Evolutionary conservation across 371 early-diverging fungal genomes (phyloP).

Genomic region (Capillidium rhysosporum): DNA sequence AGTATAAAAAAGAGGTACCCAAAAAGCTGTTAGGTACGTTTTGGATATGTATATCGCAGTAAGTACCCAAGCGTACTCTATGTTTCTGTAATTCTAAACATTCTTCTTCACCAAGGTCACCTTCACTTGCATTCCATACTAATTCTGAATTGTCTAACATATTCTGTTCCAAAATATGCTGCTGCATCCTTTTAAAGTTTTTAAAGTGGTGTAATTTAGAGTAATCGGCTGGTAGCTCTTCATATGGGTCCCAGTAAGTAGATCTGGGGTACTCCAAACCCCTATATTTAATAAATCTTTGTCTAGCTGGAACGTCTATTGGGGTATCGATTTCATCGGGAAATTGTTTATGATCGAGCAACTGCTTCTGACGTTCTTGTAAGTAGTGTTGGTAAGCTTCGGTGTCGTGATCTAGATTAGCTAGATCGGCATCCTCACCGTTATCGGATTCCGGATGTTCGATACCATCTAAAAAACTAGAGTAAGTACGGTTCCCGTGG

Average conservation of each 20-base stretch:
- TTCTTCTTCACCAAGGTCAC: no score
- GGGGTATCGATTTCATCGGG: constrained; percentile 96
- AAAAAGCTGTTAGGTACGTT: constrained; percentile 40
- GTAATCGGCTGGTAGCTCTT: constrained; percentile 89
- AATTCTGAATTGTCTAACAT: no score
- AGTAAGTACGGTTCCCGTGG: no score
- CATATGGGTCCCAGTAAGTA: constrained; percentile 94
- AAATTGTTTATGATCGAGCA: constrained; percentile 58
- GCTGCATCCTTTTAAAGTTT: constrained; percentile 55
- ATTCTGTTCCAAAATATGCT: constrained; percentile 29
- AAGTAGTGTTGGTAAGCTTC: constrained; percentile 21
- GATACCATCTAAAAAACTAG: no score
- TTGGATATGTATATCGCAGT: constrained; percentile 40
- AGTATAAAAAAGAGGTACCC: constrained; percentile 17
- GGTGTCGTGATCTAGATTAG: no score
- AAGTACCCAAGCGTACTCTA: constrained; percentile 30
- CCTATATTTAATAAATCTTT: constrained; percentile 78
- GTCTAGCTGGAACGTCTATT: constrained; percentile 55
- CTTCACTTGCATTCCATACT: no score
- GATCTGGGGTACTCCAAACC: constrained; percentile 83
- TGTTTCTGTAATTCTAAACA: neutral
- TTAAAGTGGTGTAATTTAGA: constrained; percentile 86
- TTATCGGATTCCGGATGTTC: no score
- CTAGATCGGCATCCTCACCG: no score
- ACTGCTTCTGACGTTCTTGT: constrained; percentile 37